Percentiles rank a stretch among this genome's conserved stretches.
Evolutionary conservation across 495 filamentous ascomycete species (phyloP).

Genomic region (Penicillium paxilli): DNA sequence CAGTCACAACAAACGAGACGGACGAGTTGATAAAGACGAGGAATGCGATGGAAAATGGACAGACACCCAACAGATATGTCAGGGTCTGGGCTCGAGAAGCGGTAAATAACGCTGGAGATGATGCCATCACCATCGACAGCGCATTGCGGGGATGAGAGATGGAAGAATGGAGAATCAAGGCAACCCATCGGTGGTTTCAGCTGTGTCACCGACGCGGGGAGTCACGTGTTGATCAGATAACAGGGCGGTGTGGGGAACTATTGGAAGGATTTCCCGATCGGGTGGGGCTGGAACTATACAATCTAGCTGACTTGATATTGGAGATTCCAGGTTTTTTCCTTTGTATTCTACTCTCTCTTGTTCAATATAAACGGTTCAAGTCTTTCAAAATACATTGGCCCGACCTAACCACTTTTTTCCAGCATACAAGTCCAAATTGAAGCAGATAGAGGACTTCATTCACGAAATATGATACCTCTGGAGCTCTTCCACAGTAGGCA

Average conservation of each 20-base stretch:
- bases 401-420: too few species aligned
- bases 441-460: too few species aligned
- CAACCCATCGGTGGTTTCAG: background rate
- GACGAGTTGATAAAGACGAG: conserved; percentile 96
- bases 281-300: too few species aligned
- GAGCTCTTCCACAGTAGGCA: too few species aligned
- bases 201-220: conserved; percentile 12
- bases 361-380: too few species aligned
- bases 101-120: conserved; percentile 48
- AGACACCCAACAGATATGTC: conserved; percentile 86
- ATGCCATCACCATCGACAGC: conserved; percentile 28
- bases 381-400: too few species aligned
- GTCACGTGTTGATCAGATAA: conserved; percentile 32
- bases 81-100: conserved; percentile 72
- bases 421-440: too few species aligned
- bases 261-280: background rate
- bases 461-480: too few species aligned
- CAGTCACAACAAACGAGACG: conserved; percentile 91
- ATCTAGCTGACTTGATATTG: too few species aligned
- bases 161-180: conserved; percentile 3
- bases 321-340: too few species aligned
- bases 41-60: conserved; percentile 94
- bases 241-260: background rate
- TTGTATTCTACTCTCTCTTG: too few species aligned
- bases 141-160: conserved; percentile 16